Evolutionary conservation across 768 basidiomycete species (phyloP).

Genomic region (Tricholoma hemisulphureum): DNA sequence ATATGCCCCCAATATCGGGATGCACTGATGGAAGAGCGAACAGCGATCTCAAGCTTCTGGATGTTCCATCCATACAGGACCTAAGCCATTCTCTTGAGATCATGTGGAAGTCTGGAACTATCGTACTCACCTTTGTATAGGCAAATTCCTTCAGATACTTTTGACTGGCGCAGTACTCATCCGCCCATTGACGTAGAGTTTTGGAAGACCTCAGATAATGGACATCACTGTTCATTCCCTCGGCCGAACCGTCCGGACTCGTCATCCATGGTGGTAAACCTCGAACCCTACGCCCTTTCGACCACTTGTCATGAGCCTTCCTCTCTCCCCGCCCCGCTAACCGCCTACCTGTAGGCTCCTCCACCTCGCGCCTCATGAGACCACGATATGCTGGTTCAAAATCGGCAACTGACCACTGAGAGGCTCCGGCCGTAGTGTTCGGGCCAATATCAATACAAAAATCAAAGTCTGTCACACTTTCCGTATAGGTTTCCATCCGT

Average conservation of each 20-base stretch:
- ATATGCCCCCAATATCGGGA: slow-evolving; percentile 47
- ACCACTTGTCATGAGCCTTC: slow-evolving; percentile 46
- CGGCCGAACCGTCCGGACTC: slow-evolving; percentile 16
- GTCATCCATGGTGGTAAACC: slow-evolving; percentile 52
- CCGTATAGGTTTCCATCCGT: slow-evolving; percentile 46
- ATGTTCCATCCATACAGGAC: slow-evolving; percentile 51
- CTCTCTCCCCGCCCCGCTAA: slow-evolving; percentile 37
- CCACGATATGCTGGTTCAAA: slow-evolving; percentile 59
- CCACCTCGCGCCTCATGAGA: slow-evolving; percentile 51
- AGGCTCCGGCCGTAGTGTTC: slow-evolving; percentile 33
- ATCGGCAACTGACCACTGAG: slow-evolving; percentile 60
- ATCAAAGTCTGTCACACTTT: slow-evolving; percentile 59
- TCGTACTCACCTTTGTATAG: slow-evolving; percentile 56
- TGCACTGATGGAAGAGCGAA: slow-evolving; percentile 41
- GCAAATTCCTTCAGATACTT: slow-evolving; percentile 78
- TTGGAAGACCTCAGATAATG: slow-evolving; percentile 49
- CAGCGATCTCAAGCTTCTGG: slow-evolving; percentile 36
- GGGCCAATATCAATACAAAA: slow-evolving; percentile 53
- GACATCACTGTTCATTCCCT: slow-evolving; percentile 13
- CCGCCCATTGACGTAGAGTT: slow-evolving; percentile 75
- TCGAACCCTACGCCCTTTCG: slow-evolving; percentile 37
- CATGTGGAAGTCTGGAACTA: not conserved
- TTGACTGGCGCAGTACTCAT: slow-evolving; percentile 71
- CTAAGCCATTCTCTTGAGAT: slow-evolving; percentile 15
- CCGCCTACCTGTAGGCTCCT: slow-evolving; percentile 33